phyloP scores from a whole-genome alignment of 2,329 filamentous ascomycete genomes.

The Paecilomyces fulvus region DNA sequence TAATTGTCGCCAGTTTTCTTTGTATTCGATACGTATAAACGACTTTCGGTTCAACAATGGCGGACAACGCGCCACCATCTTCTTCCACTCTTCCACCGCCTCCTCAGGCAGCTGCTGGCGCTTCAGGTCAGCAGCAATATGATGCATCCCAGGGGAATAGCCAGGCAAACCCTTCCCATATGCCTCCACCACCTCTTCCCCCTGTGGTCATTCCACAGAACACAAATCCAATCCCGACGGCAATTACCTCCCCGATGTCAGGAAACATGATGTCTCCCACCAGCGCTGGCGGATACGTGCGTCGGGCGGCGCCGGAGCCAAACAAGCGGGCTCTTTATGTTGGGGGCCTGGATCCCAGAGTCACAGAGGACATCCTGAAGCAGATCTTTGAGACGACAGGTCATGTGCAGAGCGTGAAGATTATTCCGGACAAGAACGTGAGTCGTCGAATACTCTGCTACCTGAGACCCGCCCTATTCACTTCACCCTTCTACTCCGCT shows the following conservation, averaged over 20 bases:
- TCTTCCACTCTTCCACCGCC: slow-evolving; percentile 61
- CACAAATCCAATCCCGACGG: slow-evolving; percentile 88
- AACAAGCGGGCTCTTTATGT: slow-evolving; percentile 98
- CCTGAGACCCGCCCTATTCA: slow-evolving; percentile 1
- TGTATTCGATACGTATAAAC: neutral
- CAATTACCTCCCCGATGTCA: slow-evolving; percentile 80
- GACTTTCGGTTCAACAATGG: slow-evolving; percentile 48
- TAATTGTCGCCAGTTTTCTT: neutral
- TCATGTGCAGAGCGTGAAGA: slow-evolving; percentile 97
- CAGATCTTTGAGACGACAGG: slow-evolving; percentile 99
- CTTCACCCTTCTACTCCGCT: slow-evolving; percentile 2
- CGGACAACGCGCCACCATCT: slow-evolving; percentile 61
- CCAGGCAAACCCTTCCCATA: slow-evolving; percentile 63
- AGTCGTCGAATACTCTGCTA: slow-evolving; percentile 38
- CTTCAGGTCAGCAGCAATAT: slow-evolving; percentile 58
- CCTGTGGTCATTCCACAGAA: slow-evolving; percentile 84
- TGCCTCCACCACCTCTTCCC: slow-evolving; percentile 83
- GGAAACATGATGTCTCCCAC: slow-evolving; percentile 75
- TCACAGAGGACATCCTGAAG: slow-evolving; percentile 90
- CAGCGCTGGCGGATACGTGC: slow-evolving; percentile 69
- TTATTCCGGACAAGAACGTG: slow-evolving; percentile 99
- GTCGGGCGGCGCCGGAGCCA: slow-evolving; percentile 89
- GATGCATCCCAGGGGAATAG: slow-evolving; percentile 63
- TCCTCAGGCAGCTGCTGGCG: slow-evolving; percentile 59
- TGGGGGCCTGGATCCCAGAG: slow-evolving; percentile 85